Evolutionary conservation across 345 rosid genomes (phyloP).

Genomic region (Kandelia obovata): DNA sequence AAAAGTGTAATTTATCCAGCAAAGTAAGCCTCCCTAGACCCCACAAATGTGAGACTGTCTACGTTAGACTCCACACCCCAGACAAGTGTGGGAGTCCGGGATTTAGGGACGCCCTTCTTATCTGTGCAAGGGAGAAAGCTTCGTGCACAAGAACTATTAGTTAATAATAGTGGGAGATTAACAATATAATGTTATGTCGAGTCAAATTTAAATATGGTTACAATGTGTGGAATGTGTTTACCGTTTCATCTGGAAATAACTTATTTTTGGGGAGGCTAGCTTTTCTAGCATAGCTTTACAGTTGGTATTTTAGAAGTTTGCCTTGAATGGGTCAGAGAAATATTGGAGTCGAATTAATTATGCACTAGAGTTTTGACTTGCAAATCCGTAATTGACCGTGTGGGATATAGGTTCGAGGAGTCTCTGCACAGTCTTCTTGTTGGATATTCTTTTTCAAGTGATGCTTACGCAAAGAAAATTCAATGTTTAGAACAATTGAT

Average conservation of each 20-base stretch:
- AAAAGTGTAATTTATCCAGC: too few species aligned
- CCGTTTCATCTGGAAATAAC: conserved; percentile 4
- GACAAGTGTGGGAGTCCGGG: too few species aligned
- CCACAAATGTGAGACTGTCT: too few species aligned
- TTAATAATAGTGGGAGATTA: not conserved
- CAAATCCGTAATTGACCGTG: not conserved
- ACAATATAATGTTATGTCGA: not conserved
- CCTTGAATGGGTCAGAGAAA: not conserved
- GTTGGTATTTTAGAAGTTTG: conserved; percentile 1
- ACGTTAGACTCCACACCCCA: too few species aligned
- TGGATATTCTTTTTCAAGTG: not conserved
- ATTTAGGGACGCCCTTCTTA: too few species aligned
- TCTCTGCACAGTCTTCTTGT: not conserved
- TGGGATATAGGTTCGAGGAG: not conserved
- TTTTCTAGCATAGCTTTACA: not conserved
- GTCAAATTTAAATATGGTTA: not conserved
- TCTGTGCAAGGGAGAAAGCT: not conserved
- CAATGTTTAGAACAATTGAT: too few species aligned
- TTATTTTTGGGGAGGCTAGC: not conserved
- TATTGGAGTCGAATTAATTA: conserved; percentile 3
- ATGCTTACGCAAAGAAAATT: too few species aligned
- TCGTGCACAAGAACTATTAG: not conserved
- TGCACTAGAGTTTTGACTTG: not conserved
- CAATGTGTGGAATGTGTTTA: not conserved
- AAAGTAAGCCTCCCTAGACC: too few species aligned